These are phyloP conservation scores for Fusarium sp. DNA, from an alignment of 2,329 filamentous ascomycete genomes.

Conservation along the genomic window DNA sequence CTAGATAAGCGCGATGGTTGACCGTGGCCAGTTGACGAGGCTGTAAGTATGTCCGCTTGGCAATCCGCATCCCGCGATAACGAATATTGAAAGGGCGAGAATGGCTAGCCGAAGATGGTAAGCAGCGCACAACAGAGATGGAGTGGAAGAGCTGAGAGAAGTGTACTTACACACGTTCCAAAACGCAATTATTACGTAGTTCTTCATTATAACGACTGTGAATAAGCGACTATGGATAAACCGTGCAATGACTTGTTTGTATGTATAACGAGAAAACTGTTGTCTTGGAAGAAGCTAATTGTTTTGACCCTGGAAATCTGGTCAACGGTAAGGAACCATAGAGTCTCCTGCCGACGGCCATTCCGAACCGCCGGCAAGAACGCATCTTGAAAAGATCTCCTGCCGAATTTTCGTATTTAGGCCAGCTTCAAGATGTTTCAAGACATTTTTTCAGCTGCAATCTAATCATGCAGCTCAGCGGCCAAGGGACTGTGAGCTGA, in stretches of 20 bases:
- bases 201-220: constrained; percentile 7
- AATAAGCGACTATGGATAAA: background rate
- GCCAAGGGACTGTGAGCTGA: constrained; percentile 29
- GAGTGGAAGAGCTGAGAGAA: background rate
- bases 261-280: too few species aligned
- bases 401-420: background rate
- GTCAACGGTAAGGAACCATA: background rate
- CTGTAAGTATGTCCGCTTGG: constrained; percentile 30
- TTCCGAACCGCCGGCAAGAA: constrained; percentile 14
- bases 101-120: constrained; percentile 4
- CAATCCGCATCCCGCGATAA: constrained; percentile 30
- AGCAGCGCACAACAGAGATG: background rate
- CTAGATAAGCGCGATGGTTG: constrained; percentile 28
- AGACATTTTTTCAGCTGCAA: constrained; percentile 2
- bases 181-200: constrained; percentile 7
- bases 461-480: background rate
- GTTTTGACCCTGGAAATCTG: background rate
- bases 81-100: constrained; percentile 32
- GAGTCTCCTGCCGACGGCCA: background rate
- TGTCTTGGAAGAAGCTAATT: background rate
- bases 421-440: background rate
- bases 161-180: constrained; percentile 20
- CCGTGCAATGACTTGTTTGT: background rate
- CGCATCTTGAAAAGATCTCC: background rate
- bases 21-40: constrained; percentile 37